Base-by-base conservation (phyloP, 2,329 filamentous ascomycete genomes). In the Metarhizium sp. region DNA sequence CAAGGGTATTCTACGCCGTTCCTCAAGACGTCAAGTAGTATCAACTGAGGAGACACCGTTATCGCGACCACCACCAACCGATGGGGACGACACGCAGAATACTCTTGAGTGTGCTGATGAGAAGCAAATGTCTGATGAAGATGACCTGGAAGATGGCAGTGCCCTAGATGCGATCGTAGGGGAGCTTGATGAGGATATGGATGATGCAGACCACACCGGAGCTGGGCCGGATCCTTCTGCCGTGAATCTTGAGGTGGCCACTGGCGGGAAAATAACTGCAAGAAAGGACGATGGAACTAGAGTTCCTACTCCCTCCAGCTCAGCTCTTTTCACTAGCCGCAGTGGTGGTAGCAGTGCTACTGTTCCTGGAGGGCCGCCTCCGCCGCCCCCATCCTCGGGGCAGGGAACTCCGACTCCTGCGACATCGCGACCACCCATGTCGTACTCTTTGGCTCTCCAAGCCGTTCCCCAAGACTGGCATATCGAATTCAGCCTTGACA, bases 21-120 rank as follows among this genome's bases (percentile, higher is more conserved):
- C 86, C 2, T 79, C 78, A 53, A 80, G 87, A 58, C 83, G 82
- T 43, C 78, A 82, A 52, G 69, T 77, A 16, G 72, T 77, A 38
- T 71, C 77, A 25, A 71, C 75, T n/a, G 78, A 81, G n/a, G 73
- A 75, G 1, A 76, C 78, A 3, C 72, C 77, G 4, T 69, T 75
- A 4, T 73, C 76, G 6, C 76, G 77, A 7, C 77, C 76, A 20
- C 77, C 81, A 7, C 78, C 78, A 2, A 75, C 78, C 46, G 79
- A 85, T 16, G 77, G 81, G 2, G 84, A 88, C 52, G 78, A 79
- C 53, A 70, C 83, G 42, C 80, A 87, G 55, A 84, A 87, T 62
- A 85, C 87, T 2, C 75, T 97, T 3, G 94, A 97, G 72, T 96
- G 92, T 69, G 92, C 91, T 7, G 92, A 97, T 66, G 92, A 97